Percentiles rank a stretch among this genome's conserved stretches.
Conservation (phyloP, 2,329 filamentous ascomycete genomes). For the Tolypocladium pustulatum region DNA sequence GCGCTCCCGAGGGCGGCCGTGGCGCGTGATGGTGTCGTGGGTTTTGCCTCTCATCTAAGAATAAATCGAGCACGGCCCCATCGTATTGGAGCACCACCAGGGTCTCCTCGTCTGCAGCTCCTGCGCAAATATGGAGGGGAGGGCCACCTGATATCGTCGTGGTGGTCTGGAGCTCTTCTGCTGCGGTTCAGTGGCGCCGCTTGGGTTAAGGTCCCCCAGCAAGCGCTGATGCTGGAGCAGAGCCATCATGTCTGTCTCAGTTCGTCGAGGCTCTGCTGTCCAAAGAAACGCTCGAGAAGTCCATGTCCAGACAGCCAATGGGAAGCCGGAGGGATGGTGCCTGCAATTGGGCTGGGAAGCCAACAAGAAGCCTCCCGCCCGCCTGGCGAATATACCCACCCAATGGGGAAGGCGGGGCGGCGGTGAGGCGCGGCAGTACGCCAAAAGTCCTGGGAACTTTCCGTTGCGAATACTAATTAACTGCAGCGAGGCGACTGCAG, state of each 20-base stretch:
- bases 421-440: slow-evolving; percentile 24
- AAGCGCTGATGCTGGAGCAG: slow-evolving; percentile 6
- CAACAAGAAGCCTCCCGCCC: not conserved
- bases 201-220: slow-evolving; percentile 3
- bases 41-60: not conserved
- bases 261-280: slow-evolving; percentile 2
- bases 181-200: slow-evolving; percentile 7
- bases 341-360: too few relatives aligned
- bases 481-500: not conserved
- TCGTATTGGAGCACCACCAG: not conserved
- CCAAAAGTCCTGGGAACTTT: slow-evolving; percentile 15
- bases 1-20: not conserved
- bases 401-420: slow-evolving; percentile 15
- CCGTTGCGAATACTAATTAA: too few relatives aligned
- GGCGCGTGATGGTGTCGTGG: slow-evolving; percentile 2
- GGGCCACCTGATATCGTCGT: slow-evolving; percentile 7
- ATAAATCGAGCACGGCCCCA: not conserved
- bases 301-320: not conserved
- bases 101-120: not conserved
- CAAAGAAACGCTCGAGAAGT: slow-evolving; percentile 1
- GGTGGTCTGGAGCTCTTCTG: slow-evolving; percentile 3
- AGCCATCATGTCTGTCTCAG: slow-evolving; percentile 15
- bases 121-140: not conserved
- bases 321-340: not conserved
- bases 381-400: slow-evolving; percentile 1